Percentiles rank a stretch among this genome's conserved stretches.
Evolutionary conservation across 1,284 basidiomycete genomes (phyloP).

Genomic region (Microbotryum violaceum): DNA sequence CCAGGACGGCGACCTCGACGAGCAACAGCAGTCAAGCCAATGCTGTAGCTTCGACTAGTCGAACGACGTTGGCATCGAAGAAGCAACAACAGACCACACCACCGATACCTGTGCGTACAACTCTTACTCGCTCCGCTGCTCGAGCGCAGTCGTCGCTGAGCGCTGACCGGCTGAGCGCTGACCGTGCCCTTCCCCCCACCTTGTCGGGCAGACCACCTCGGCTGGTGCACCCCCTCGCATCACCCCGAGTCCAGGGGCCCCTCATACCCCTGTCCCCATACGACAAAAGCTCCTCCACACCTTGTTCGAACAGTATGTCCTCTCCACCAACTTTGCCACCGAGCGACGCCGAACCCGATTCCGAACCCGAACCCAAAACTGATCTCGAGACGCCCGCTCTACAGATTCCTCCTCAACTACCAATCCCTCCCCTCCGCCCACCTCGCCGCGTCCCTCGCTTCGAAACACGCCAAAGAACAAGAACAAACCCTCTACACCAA

Average conservation of each 20-base stretch:
- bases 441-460: conserved; percentile 36
- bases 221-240: conserved; percentile 57
- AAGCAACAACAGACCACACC: conserved; percentile 3
- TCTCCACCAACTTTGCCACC: background rate
- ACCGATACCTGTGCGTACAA: background rate
- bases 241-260: conserved; percentile 55
- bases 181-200: background rate
- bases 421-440: conserved; percentile 25
- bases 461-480: conserved; percentile 59
- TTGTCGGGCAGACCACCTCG: conserved; percentile 37
- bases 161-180: too few relatives aligned
- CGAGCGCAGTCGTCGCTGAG: background rate
- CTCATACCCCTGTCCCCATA: conserved; percentile 57
- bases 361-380: too few relatives aligned
- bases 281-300: conserved; percentile 49
- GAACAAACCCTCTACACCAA: conserved; percentile 66
- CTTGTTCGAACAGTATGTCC: conserved; percentile 56
- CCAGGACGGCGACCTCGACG: too few relatives aligned
- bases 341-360: too few relatives aligned
- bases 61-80: background rate
- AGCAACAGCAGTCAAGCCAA: background rate
- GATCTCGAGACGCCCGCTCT: background rate
- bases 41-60: background rate
- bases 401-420: conserved; percentile 28
- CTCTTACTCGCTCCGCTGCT: conserved; percentile 10